Percentiles rank a stretch among this genome's conserved stretches.
These are phyloP conservation scores for Zizania latifolia DNA, from an alignment of 176 grass and related monocot species.

Conservation along the genomic window DNA sequence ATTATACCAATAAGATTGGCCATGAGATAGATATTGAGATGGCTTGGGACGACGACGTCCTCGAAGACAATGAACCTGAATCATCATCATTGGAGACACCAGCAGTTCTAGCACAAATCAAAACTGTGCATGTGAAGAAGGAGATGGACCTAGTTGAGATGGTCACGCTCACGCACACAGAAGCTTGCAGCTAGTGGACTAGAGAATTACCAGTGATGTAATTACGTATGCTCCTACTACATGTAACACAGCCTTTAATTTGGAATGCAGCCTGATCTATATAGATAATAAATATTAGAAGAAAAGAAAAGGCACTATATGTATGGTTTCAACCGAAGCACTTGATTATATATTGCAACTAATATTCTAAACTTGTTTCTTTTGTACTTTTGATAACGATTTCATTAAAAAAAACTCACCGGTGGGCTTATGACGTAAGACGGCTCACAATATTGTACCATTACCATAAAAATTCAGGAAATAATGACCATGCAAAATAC, in stretches of 20 bases:
- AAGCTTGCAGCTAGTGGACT: neutral
- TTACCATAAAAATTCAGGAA: too few relatives aligned
- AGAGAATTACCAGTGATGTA: slow-evolving; percentile 5
- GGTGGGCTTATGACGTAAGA: too few relatives aligned
- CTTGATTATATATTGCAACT: neutral
- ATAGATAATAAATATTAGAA: neutral
- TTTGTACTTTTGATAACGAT: neutral
- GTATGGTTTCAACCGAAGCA: neutral
- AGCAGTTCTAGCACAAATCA: neutral
- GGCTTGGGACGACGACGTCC: slow-evolving; percentile 35
- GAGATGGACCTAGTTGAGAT: slow-evolving; percentile 65
- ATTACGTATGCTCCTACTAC: neutral
- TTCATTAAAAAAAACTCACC: too few relatives aligned
- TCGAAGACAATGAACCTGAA: neutral
- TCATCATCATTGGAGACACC: neutral
- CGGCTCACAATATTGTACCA: too few relatives aligned
- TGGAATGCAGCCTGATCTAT: neutral
- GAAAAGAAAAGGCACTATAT: slow-evolving; percentile 1
- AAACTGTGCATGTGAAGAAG: slow-evolving; percentile 46
- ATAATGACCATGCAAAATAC: too few relatives aligned
- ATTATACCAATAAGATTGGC: slow-evolving; percentile 29
- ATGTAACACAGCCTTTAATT: slow-evolving; percentile 15
- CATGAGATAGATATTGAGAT: slow-evolving; percentile 51
- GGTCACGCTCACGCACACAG: slow-evolving; percentile 28
- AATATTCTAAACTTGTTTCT: neutral